Base-by-base conservation (phyloP, 108 stramenopile species). In the Conticribra guillardii region DNA sequence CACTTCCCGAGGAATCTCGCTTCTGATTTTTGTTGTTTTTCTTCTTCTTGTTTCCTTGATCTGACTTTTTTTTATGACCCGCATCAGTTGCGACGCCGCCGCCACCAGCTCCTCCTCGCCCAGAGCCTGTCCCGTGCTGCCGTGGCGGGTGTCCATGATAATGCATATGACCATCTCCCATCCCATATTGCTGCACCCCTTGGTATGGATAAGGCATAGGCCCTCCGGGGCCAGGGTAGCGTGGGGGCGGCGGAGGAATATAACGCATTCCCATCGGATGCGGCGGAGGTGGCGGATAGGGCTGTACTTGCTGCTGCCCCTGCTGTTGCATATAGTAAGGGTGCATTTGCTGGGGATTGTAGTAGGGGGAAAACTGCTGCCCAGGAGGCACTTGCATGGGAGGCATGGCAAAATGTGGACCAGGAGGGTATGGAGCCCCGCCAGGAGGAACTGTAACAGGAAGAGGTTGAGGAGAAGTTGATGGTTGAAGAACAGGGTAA, bases 311-410 rank as follows among this genome's bases (percentile, higher is more conserved):
- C 32, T 57, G 60, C 24, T 64, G 74, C n/a, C 52, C 51, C 16
- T 70, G 69, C n/a, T 65, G 73, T 64, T 45, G 73, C 65, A 67
- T 52, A 32, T 66, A 67, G 45, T 62, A 62, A n/a, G 53, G 58
- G 30, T 58, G 56, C 59, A 61, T 71, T 22, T 65, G 71, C 66
- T 79, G 77, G 31, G 79, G 71, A 51, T 75, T 56, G 57, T 76
- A 76, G 61, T 79, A 79, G 17, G 73, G 64, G 29, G 66, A 71
- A 61, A 58, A 67, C 8, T 48, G 71, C 27, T 58, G 76, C 29
- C 56, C 54, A 18, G 61, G 64, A 52, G 60, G 21, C 28, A 65
- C n/a, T 19, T 51, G 63, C 64, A 63, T 47, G 23, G 50, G 64
- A 34, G 64, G 8, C 64, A 65, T 37, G 21, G 15, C 50, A 32